Conservation (phyloP, 768 basidiomycete species). For the Tephrocybe sp. region DNA sequence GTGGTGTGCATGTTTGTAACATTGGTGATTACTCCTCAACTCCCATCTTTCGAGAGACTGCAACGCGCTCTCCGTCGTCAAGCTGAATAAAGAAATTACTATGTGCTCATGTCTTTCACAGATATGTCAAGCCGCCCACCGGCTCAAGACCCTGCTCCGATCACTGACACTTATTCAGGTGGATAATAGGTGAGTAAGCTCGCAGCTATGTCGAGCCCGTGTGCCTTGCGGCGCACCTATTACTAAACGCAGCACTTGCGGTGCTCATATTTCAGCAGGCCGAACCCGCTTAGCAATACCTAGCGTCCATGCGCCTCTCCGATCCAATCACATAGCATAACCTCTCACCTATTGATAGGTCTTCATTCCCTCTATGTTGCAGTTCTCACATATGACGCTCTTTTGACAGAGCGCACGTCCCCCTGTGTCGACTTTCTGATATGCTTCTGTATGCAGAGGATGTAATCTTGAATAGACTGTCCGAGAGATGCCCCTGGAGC, state of each 20-base stretch:
- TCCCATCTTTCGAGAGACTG: neutral
- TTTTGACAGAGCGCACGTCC: neutral
- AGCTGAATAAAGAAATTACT: neutral
- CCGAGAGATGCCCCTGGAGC: neutral
- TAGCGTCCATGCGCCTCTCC: neutral
- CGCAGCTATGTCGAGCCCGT: neutral
- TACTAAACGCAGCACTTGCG: neutral
- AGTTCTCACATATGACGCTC: neutral
- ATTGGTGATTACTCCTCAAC: neutral
- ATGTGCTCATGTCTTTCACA: neutral
- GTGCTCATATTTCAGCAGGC: neutral
- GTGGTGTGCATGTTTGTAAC: neutral
- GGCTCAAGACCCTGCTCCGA: neutral
- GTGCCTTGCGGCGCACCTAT: neutral
- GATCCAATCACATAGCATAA: neutral
- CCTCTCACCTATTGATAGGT: neutral
- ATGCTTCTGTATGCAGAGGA: neutral
- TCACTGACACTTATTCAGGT: too few species aligned
- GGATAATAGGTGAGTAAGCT: neutral
- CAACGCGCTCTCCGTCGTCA: neutral
- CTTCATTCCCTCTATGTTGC: neutral
- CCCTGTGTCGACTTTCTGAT: neutral
- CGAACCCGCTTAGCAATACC: conserved; percentile 1
- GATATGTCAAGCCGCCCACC: neutral
- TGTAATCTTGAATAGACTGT: neutral